phyloP scores from a whole-genome alignment of 2,329 filamentous ascomycete genomes.

The Penicillium sp. region DNA sequence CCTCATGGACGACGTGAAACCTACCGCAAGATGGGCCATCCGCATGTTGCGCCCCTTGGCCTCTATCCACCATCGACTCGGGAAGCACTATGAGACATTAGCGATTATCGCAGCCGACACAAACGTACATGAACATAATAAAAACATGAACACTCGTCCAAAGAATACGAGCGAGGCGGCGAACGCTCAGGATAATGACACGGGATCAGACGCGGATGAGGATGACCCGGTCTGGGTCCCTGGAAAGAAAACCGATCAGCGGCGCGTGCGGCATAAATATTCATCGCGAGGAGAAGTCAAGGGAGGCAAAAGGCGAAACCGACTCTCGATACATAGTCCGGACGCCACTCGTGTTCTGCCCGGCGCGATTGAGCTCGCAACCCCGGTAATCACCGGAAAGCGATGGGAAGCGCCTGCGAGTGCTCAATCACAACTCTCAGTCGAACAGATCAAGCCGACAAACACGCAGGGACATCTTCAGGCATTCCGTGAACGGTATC shows the following conservation, averaged over 20 bases:
- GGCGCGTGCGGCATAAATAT: slow-evolving; percentile 44
- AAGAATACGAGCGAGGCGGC: slow-evolving; percentile 12
- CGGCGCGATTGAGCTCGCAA: slow-evolving; percentile 48
- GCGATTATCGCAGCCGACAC: slow-evolving; percentile 33
- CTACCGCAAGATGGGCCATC: slow-evolving; percentile 49
- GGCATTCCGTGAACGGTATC: slow-evolving; percentile 33
- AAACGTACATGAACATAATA: slow-evolving; percentile 22
- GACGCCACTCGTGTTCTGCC: slow-evolving; percentile 41
- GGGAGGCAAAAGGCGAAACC: slow-evolving; percentile 29
- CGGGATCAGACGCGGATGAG: slow-evolving; percentile 41
- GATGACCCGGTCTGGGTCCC: slow-evolving; percentile 48
- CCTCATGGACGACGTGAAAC: slow-evolving; percentile 43
- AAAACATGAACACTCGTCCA: slow-evolving; percentile 6
- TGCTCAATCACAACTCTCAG: slow-evolving; percentile 26
- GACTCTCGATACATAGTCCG: slow-evolving; percentile 42
- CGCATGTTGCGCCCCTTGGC: slow-evolving; percentile 49
- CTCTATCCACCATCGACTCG: slow-evolving; percentile 45
- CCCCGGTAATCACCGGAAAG: slow-evolving; percentile 47
- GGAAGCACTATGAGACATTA: slow-evolving; percentile 44
- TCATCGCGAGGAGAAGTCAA: slow-evolving; percentile 36
- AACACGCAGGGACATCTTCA: slow-evolving; percentile 24
- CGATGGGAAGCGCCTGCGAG: slow-evolving; percentile 28
- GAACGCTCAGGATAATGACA: slow-evolving; percentile 15
- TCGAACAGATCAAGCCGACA: slow-evolving; percentile 8
- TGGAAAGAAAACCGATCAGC: slow-evolving; percentile 35